Evolutionary conservation across 148 eudicot species (phyloP), one percentile per base, ranked within the genome.

Genomic region (Gaultheria prostrata): DNA sequence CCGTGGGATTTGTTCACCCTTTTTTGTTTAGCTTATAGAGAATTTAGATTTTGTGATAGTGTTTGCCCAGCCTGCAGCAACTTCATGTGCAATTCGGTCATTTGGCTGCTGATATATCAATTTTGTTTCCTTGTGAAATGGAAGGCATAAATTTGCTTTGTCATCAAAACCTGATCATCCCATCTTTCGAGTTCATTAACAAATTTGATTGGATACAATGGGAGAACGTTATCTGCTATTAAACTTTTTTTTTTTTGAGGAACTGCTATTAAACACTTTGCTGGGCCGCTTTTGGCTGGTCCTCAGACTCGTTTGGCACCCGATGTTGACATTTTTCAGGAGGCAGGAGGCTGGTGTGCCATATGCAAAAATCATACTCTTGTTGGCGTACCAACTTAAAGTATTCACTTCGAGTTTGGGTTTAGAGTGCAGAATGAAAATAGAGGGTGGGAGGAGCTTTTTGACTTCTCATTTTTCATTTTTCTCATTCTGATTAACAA

Each of bases 301-400:
- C 45, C 13, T 13, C 14, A 70, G 20, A 15, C 21, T 70, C 1
- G 0, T 70, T 14, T 2, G n/a, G n/a, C 11, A 14, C 82, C 71
- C 24, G 78, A 82, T 14, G 30, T 84, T 73, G 83, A 48, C 8
- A 3, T 79, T 12, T 9, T 84, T 74, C 53, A 20, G 13, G 71
- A 72, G 5, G 14, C 53, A 20, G 13, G 71, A 72, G 5, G 14
- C 13, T 1, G 81, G 83, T 21, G 86, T 85, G n/a, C 65, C 80
- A 0, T 12, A 84, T 2, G 7, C 5, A 8, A 72, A n/a, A 0
- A 73, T 84, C 24, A 33, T 10, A 39, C 2, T 0, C 56, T 21
- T 70, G 65, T 49, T 84, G 24, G 26, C 30, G 8, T 0, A 28
- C 8, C 80, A 84, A 11, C 80, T 80, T 8, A 84, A 75, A 57